Conservation (phyloP, 228 moss, liverwort and hornwort species). For the Sphagnum fallax region DNA sequence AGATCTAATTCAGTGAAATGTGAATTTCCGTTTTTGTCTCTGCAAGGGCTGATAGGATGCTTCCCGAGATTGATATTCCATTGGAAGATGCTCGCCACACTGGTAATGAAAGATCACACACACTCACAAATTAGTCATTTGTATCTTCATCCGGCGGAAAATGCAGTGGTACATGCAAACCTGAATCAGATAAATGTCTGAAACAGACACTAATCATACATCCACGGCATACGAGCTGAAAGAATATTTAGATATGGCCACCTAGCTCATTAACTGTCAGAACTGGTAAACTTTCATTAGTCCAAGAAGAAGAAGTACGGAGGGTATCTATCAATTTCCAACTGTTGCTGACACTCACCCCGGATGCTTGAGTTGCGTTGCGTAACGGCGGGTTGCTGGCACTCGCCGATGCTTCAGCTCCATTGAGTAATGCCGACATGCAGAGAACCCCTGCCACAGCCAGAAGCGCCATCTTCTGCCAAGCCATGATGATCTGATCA, state of each 20-base stretch:
- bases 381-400: not conserved
- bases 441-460: not conserved
- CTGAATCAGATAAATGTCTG: no score
- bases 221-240: not conserved
- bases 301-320: not conserved
- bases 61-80: not conserved
- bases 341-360: not conserved
- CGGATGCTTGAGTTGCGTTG: not conserved
- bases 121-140: not conserved
- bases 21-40: not conserved
- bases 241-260: not conserved
- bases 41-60: not conserved
- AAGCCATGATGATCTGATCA: not conserved
- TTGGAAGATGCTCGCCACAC: not conserved
- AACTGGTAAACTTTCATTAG: not conserved
- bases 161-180: no score
- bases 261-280: not conserved
- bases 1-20: not conserved
- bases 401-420: slow-evolving; percentile 1
- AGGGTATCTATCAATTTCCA: not conserved
- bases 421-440: slow-evolving; percentile 1
- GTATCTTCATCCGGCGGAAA: no score
- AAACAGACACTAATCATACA: not conserved
- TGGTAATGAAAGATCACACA: not conserved
- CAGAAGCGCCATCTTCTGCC: not conserved